Conservation (phyloP, 805 yeast species). For the Starmerella sirachaensis region DNA sequence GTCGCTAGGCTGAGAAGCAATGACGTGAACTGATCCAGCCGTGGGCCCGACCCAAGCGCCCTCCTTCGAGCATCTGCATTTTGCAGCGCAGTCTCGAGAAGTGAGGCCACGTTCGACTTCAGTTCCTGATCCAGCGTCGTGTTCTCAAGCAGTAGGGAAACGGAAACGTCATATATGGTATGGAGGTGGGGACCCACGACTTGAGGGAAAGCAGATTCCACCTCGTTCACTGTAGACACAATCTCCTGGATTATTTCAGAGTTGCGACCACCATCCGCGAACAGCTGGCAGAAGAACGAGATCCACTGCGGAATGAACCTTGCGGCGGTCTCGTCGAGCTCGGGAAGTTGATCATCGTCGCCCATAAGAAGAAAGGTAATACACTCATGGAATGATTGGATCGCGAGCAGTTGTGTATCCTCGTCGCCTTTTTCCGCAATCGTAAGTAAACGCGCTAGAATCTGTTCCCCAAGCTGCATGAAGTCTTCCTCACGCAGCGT, state of each 20-base stretch:
- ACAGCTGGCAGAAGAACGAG: slow-evolving; percentile 5
- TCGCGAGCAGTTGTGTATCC: slow-evolving; percentile 19
- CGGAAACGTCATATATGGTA: slow-evolving; percentile 8
- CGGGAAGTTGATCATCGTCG: slow-evolving; percentile 22
- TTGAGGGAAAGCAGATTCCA: slow-evolving; percentile 22
- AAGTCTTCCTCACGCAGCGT: slow-evolving; percentile 77
- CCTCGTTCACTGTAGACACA: slow-evolving; percentile 16
- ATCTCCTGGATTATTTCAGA: neutral
- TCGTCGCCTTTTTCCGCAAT: slow-evolving; percentile 17
- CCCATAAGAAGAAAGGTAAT: slow-evolving; percentile 26
- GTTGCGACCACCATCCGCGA: slow-evolving; percentile 3
- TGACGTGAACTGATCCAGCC: slow-evolving; percentile 9
- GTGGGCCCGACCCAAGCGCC: slow-evolving; percentile 2
- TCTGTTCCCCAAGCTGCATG: slow-evolving; percentile 46
- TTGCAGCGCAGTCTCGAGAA: slow-evolving; percentile 17
- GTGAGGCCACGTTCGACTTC: slow-evolving; percentile 15
- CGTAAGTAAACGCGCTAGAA: slow-evolving; percentile 19
- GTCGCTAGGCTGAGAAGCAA: slow-evolving; percentile 32
- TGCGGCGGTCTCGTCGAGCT: slow-evolving; percentile 15
- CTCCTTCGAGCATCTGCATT: slow-evolving; percentile 4
- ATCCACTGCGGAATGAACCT: slow-evolving; percentile 18
- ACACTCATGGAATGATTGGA: slow-evolving; percentile 28
- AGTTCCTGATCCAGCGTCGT: slow-evolving; percentile 11
- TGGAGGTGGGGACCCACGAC: slow-evolving; percentile 18
- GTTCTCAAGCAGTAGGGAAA: slow-evolving; percentile 3